Evolutionary conservation across 345 rosid species (phyloP).

Genomic region (Raphanus raphanistrum): DNA sequence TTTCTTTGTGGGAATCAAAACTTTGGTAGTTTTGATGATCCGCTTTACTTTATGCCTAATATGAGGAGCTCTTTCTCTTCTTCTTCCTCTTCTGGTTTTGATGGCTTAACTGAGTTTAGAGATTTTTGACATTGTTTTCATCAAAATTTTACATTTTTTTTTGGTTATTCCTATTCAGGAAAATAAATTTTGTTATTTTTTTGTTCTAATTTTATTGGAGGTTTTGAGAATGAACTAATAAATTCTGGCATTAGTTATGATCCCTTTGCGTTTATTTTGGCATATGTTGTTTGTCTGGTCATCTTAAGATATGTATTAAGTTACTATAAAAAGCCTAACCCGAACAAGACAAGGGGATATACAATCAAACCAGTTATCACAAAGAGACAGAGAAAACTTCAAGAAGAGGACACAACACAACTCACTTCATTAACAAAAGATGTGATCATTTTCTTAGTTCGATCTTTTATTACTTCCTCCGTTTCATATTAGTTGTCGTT

Average conservation of each 20-base stretch:
- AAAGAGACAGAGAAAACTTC: not conserved
- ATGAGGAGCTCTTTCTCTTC: slow-evolving; percentile 53
- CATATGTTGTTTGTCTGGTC: not conserved
- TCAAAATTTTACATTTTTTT: not conserved
- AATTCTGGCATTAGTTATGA: slow-evolving; percentile 6
- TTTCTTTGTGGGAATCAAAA: slow-evolving; percentile 49
- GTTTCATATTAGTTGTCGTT: no score
- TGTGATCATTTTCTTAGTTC: not conserved
- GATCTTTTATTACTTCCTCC: not conserved
- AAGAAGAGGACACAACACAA: not conserved
- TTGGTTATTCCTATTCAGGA: not conserved
- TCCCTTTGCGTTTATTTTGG: not conserved
- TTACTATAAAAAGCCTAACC: not conserved
- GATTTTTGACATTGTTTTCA: slow-evolving; percentile 32
- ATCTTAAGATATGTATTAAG: no score
- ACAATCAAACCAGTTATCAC: not conserved
- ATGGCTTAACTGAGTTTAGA: slow-evolving; percentile 47
- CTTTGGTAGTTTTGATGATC: slow-evolving; percentile 48
- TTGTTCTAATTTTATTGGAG: not conserved
- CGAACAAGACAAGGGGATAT: not conserved
- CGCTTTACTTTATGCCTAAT: slow-evolving; percentile 47
- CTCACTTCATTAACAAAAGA: not conserved
- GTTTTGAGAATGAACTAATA: not conserved
- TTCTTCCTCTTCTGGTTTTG: slow-evolving; percentile 40
- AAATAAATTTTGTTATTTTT: not conserved